Percentiles rank a stretch among this genome's conserved stretches.
phyloP scores from a whole-genome alignment of 352 stramenopile species.

The Aphanomyces stellatus region DNA sequence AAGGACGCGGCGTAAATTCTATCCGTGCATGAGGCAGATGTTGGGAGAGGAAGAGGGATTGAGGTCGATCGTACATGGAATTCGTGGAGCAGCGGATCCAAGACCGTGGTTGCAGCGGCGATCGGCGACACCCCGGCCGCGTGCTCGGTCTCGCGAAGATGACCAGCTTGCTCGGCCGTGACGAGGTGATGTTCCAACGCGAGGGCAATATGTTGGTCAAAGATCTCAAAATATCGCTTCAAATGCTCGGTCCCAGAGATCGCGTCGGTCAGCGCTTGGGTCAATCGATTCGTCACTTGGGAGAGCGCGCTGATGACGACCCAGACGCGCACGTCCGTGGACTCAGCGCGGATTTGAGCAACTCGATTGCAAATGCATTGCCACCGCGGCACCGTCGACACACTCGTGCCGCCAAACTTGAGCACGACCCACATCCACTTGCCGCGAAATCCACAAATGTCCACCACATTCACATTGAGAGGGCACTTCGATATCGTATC shows the following conservation, averaged over 20 bases:
- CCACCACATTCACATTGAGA: neutral
- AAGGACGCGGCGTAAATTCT: conserved; percentile 70
- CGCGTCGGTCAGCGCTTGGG: conserved; percentile 40
- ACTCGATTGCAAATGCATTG: conserved; percentile 71
- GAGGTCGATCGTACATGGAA: conserved; percentile 26
- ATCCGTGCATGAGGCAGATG: too few species aligned
- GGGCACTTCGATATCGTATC: neutral
- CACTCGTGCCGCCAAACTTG: conserved; percentile 86
- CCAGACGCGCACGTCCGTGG: conserved; percentile 49
- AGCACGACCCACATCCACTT: conserved; percentile 72
- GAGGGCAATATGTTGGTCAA: conserved; percentile 61
- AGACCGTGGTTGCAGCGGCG: conserved; percentile 28
- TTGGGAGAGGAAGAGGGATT: too few species aligned
- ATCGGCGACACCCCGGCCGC: neutral
- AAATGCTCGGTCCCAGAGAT: conserved; percentile 34
- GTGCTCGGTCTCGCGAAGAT: neutral
- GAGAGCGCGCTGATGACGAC: conserved; percentile 83
- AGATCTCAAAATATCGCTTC: conserved; percentile 38
- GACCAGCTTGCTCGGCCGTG: conserved; percentile 31
- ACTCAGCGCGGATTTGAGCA: conserved; percentile 37
- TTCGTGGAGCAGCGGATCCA: conserved; percentile 67
- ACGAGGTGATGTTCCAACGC: conserved; percentile 56
- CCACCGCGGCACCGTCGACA: conserved; percentile 71
- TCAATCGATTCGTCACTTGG: conserved; percentile 84
- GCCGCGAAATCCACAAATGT: neutral